Percentiles rank a stretch among this genome's conserved stretches.
Conservation (phyloP, 495 filamentous ascomycete species). For the Poronia punctata region DNA sequence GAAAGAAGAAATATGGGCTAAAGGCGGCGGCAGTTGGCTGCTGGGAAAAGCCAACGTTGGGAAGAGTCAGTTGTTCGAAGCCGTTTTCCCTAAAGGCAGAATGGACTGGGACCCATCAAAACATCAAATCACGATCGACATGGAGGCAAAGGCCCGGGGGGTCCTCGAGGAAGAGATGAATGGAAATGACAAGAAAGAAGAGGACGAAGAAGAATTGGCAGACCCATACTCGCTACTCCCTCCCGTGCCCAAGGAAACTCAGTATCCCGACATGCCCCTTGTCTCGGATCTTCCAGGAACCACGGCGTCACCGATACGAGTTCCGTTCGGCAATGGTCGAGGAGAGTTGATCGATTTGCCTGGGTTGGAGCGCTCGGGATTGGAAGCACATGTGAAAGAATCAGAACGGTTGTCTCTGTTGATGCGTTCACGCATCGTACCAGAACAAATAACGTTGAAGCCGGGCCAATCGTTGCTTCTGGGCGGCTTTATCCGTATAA, state of each 20-base stretch:
- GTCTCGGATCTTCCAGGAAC: constrained; percentile 86
- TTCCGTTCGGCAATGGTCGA: constrained; percentile 74
- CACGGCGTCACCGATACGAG: constrained; percentile 85
- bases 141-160: constrained; percentile 21
- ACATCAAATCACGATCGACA: constrained; percentile 27
- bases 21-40: constrained; percentile 89
- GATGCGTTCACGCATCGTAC: constrained; percentile 64
- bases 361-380: constrained; percentile 65
- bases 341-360: constrained; percentile 95
- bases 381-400: constrained; percentile 60
- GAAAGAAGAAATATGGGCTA: constrained; percentile 73
- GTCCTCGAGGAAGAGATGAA: constrained; percentile 15
- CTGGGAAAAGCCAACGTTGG: constrained; percentile 97
- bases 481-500: constrained; percentile 83
- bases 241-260: constrained; percentile 60
- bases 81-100: constrained; percentile 76
- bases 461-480: constrained; percentile 78
- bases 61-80: constrained; percentile 84
- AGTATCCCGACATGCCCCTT: constrained; percentile 72
- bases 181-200: neutral
- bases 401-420: constrained; percentile 58
- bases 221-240: constrained; percentile 54
- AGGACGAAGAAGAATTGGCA: constrained; percentile 11
- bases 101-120: constrained; percentile 32
- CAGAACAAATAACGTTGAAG: constrained; percentile 63